Conservation (phyloP, 2,329 filamentous ascomycete genomes). For the Polytolypa hystricis region DNA sequence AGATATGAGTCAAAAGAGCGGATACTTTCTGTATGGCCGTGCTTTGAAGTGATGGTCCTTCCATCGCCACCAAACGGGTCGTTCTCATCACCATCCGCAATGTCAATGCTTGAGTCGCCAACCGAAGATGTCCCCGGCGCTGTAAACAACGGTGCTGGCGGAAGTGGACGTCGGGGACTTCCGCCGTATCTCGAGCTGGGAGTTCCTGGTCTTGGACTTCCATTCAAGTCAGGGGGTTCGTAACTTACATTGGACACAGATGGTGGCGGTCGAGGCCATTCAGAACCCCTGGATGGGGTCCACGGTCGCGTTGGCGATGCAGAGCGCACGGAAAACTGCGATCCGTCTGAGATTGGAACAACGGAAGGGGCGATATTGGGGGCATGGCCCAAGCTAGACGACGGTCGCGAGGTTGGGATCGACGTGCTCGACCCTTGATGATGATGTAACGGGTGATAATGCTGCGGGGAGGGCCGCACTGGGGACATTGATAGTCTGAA, state of each 20-base stretch:
- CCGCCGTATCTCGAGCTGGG: constrained; percentile 82
- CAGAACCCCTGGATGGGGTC: constrained; percentile 45
- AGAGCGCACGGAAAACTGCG: constrained; percentile 29
- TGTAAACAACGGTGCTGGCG: constrained; percentile 77
- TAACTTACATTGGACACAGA: constrained; percentile 54
- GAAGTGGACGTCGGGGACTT: constrained; percentile 74
- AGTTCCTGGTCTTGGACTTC: constrained; percentile 79
- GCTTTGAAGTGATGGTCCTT: constrained; percentile 35
- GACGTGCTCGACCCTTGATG: constrained; percentile 21
- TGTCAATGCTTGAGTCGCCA: constrained; percentile 35
- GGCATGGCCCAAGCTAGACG: constrained; percentile 31
- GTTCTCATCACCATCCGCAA: constrained; percentile 53
- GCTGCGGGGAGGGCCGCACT: constrained; percentile 19
- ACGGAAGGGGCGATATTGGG: constrained; percentile 33
- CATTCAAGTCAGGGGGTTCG: constrained; percentile 80
- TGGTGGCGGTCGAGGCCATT: constrained; percentile 62
- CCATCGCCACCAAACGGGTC: constrained; percentile 57
- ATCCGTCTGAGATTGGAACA: constrained; percentile 22
- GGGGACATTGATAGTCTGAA: constrained; percentile 17
- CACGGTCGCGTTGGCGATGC: constrained; percentile 40
- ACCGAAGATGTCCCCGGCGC: constrained; percentile 31
- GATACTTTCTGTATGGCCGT: constrained; percentile 44
- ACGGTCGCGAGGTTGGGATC: constrained; percentile 26
- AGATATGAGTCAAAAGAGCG: constrained; percentile 54
- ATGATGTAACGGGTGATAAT: constrained; percentile 22